A percentile compares a stretch with the other conserved stretches of the same genome.
Evolutionary conservation across 305 asterid genomes (phyloP).

Genomic region (Andrographis paniculata): DNA sequence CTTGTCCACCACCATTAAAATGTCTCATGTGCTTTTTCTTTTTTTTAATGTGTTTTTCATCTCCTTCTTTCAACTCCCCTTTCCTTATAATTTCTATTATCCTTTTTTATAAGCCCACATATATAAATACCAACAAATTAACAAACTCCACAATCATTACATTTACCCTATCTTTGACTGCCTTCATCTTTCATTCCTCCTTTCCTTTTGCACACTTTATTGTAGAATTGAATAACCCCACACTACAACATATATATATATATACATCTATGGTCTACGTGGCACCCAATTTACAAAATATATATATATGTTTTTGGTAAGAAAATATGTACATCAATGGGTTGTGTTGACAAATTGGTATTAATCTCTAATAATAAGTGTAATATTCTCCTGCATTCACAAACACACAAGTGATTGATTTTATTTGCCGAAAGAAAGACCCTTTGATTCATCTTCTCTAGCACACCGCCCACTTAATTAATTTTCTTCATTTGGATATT

Average conservation of each 20-base stretch:
- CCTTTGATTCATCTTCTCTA: too few species aligned
- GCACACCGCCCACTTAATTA: too few species aligned
- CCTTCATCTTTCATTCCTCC: conserved; percentile 10
- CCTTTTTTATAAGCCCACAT: conserved; percentile 27
- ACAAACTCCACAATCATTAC: conserved; percentile 32
- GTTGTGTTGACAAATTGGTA: too few species aligned
- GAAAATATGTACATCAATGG: too few species aligned
- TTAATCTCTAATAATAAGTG: too few species aligned
- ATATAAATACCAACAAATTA: conserved; percentile 12
- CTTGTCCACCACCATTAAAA: too few species aligned
- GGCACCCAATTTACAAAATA: neutral
- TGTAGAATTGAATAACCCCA: neutral
- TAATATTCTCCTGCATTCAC: too few species aligned
- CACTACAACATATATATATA: neutral
- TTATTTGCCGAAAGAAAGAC: too few species aligned
- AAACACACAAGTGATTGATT: too few species aligned
- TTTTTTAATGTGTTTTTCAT: conserved; percentile 3
- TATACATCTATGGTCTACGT: neutral
- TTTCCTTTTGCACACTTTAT: neutral
- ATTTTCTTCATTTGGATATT: too few species aligned
- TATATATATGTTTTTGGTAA: neutral
- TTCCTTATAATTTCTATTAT: conserved; percentile 22
- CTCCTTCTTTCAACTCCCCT: too few species aligned
- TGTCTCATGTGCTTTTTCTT: too few species aligned
- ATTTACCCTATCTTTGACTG: conserved; percentile 45